Conservation (phyloP, 257 asterid species). For the Solanum chmielewskii region DNA sequence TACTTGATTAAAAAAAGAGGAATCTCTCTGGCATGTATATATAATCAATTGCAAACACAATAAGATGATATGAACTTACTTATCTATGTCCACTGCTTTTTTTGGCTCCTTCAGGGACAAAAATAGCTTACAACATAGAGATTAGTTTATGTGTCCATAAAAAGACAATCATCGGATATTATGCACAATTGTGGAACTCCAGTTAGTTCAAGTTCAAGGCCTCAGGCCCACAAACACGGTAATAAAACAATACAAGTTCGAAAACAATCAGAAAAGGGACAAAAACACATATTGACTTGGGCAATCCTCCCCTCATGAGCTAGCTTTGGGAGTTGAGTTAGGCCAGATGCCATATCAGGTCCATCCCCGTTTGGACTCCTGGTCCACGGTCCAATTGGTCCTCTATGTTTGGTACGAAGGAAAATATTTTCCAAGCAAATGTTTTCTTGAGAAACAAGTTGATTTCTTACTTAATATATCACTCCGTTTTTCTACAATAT, state of each 20-base stretch:
- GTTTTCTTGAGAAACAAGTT: not conserved
- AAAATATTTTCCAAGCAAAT: no score
- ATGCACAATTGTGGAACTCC: not conserved
- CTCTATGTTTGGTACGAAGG: not conserved
- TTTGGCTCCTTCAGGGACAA: constrained; percentile 13
- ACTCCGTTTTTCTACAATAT: not conserved
- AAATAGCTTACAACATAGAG: constrained; percentile 8
- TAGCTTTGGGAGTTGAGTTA: not conserved
- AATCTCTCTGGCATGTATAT: not conserved
- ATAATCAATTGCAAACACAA: not conserved
- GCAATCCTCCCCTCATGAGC: not conserved
- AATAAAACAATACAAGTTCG: not conserved
- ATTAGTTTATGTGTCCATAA: constrained; percentile 33
- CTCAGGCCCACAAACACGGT: not conserved
- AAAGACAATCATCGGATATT: constrained; percentile 14
- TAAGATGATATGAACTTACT: constrained; percentile 9
- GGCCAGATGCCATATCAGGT: not conserved
- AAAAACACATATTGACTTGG: not conserved
- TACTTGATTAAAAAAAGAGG: not conserved
- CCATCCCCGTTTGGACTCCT: not conserved
- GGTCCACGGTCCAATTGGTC: not conserved
- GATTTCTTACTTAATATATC: not conserved
- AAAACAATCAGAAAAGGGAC: not conserved
- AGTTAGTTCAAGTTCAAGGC: not conserved
- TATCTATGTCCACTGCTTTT: constrained; percentile 3